These are phyloP conservation scores for Sphagnum contortum DNA, from an alignment of 225 moss, liverwort and hornwort genomes.

Conservation along the genomic window DNA sequence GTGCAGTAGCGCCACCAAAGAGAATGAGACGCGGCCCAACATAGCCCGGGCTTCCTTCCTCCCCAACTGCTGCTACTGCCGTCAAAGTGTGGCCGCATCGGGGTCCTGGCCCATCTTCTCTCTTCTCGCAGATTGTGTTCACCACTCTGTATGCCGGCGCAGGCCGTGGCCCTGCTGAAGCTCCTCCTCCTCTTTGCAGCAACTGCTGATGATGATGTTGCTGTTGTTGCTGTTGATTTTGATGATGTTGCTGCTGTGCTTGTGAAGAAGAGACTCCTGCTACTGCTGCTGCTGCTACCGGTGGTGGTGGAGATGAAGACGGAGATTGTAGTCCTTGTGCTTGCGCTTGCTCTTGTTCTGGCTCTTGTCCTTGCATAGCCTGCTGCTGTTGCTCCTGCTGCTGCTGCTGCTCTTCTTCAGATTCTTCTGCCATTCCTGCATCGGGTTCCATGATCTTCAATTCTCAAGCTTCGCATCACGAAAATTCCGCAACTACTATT, in stretches of 20 bases:
- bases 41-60: conserved; percentile 63
- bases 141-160: conserved; percentile 59
- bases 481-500: too few relatives aligned
- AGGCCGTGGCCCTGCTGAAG: conserved; percentile 43
- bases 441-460: too few relatives aligned
- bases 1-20: conserved; percentile 80
- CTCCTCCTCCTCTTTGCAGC: background rate
- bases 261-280: too few relatives aligned
- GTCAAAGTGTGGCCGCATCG: conserved; percentile 84
- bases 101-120: conserved; percentile 77
- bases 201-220: conserved; percentile 17
- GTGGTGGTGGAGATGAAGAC: too few relatives aligned
- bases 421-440: too few relatives aligned
- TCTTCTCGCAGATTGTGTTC: conserved; percentile 50
- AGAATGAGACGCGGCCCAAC: conserved; percentile 81
- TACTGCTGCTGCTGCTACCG: too few relatives aligned
- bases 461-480: too few relatives aligned
- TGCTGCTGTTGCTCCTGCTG: too few relatives aligned
- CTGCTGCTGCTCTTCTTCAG: too few relatives aligned
- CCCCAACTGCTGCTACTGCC: conserved; percentile 71
- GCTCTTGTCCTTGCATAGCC: too few relatives aligned
- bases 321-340: too few relatives aligned
- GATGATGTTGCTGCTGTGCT: background rate
- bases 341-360: too few relatives aligned
- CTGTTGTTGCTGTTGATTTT: conserved; percentile 3